Percentiles rank a stretch among this genome's conserved stretches.
These are phyloP conservation scores for Cyberlindnera suaveolens DNA, from an alignment of 805 yeast species.

Conservation along the genomic window DNA sequence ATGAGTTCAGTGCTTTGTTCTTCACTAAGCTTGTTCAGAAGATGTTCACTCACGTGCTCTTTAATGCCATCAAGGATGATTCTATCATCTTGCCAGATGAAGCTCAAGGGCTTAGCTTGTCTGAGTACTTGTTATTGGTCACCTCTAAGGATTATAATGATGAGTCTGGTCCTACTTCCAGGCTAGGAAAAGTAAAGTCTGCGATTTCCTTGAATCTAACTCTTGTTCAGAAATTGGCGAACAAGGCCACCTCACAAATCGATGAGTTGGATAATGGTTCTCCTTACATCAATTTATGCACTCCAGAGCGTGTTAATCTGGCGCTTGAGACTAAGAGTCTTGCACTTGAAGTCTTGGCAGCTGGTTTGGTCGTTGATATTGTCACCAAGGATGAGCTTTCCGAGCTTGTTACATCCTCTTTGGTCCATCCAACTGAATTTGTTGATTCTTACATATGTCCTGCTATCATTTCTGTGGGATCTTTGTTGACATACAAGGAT, in stretches of 20 bases:
- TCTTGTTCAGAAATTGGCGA: constrained; percentile 12
- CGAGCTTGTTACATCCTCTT: constrained; percentile 41
- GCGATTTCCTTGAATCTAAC: constrained; percentile 10
- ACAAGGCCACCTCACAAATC: constrained; percentile 19
- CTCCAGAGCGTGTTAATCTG: constrained; percentile 38
- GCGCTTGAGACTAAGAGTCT: constrained; percentile 50
- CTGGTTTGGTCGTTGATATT: constrained; percentile 43
- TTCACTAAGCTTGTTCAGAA: constrained; percentile 25
- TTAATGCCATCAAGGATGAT: constrained; percentile 3
- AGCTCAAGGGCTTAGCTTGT: not conserved
- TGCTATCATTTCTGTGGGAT: constrained; percentile 48
- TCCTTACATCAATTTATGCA: constrained; percentile 46
- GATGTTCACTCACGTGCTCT: constrained; percentile 13
- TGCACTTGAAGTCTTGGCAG: constrained; percentile 55
- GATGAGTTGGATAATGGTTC: constrained; percentile 48
- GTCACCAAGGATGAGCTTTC: constrained; percentile 39
- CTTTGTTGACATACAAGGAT: constrained; percentile 39
- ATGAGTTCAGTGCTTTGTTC: constrained; percentile 28
- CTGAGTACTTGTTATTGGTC: constrained; percentile 6
- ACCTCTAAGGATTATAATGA: constrained; percentile 19
- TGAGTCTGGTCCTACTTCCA: constrained; percentile 18
- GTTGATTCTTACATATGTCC: constrained; percentile 46
- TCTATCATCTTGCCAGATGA: not conserved
- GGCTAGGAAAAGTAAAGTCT: constrained; percentile 15
- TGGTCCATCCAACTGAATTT: constrained; percentile 47